These are phyloP conservation scores for Auricularia auricula-judae DNA, from an alignment of 768 basidiomycete species.

Conservation along the genomic window DNA sequence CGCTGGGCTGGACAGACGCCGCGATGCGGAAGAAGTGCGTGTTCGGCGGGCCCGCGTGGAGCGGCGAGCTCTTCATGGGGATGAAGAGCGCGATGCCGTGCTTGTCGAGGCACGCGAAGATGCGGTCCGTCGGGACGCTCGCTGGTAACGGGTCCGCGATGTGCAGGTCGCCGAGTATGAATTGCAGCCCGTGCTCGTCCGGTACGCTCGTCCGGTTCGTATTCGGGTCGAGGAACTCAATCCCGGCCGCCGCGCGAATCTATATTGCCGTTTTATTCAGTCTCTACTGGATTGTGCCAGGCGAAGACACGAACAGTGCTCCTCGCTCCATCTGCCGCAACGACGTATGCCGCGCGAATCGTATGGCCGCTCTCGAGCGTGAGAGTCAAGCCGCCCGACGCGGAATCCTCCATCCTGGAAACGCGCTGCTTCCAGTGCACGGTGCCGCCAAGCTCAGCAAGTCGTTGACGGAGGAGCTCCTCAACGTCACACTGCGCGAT, in stretches of 20 bases:
- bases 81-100: conserved; percentile 25
- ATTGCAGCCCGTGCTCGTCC: conserved; percentile 24
- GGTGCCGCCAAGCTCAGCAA: conserved; percentile 21
- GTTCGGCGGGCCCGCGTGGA: not conserved
- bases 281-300: no score
- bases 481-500: conserved; percentile 37
- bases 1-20: not conserved
- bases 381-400: conserved; percentile 23
- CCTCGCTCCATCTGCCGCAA: conserved; percentile 41
- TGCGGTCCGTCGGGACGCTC: conserved; percentile 13
- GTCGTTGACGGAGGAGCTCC: conserved; percentile 24
- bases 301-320: conserved; percentile 14
- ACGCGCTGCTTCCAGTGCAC: conserved; percentile 28
- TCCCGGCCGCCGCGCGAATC: conserved; percentile 31
- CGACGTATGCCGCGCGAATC: conserved; percentile 33
- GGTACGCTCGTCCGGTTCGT: conserved; percentile 13
- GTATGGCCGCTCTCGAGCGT: conserved; percentile 34
- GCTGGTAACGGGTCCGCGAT: conserved; percentile 21
- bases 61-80: conserved; percentile 12
- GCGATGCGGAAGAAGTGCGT: not conserved
- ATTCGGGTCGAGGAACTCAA: conserved; percentile 35
- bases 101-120: conserved; percentile 13
- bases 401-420: conserved; percentile 18
- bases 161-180: conserved; percentile 37
- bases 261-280: not conserved